Percentiles rank a stretch among this genome's conserved stretches.
phyloP scores from a whole-genome alignment of 495 filamentous ascomycete genomes.

The Usnea hakonensis region DNA sequence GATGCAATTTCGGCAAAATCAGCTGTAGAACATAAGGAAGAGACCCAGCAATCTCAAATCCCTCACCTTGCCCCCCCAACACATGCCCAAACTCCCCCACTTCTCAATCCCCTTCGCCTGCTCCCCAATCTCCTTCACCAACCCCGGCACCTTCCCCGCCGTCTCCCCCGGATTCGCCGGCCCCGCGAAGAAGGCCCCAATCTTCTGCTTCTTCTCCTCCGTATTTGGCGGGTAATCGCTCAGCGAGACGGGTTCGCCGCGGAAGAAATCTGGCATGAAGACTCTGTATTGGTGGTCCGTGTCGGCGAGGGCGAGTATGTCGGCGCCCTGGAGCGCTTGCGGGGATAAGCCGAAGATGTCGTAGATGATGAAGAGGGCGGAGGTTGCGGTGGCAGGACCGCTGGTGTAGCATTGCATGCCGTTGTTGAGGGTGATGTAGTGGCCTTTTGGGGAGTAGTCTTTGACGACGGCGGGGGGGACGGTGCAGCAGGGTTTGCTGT shows the following conservation, averaged over 20 bases:
- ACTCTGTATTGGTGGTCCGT: conserved; percentile 47
- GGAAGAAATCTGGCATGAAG: conserved; percentile 53
- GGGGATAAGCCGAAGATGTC: conserved; percentile 52
- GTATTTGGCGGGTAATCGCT: conserved; percentile 68
- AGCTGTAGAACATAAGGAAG: too few species aligned
- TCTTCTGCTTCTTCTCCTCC: conserved; percentile 66
- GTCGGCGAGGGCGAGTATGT: conserved; percentile 44
- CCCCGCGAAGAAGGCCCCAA: conserved; percentile 70
- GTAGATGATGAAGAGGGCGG: conserved; percentile 48
- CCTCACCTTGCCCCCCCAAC: conserved; percentile 87
- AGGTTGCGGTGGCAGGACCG: conserved; percentile 42
- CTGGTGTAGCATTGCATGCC: conserved; percentile 55
- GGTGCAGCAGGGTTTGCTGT: conserved; percentile 34
- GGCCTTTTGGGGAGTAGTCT: conserved; percentile 52
- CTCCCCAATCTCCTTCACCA: conserved; percentile 50
- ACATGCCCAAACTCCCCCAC: conserved; percentile 87
- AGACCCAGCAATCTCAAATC: too few species aligned
- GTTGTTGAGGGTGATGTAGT: conserved; percentile 49
- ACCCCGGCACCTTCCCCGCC: conserved; percentile 53
- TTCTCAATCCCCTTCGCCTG: conserved; percentile 49
- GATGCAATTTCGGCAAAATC: too few species aligned
- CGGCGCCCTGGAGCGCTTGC: conserved; percentile 51
- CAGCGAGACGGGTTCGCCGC: conserved; percentile 40
- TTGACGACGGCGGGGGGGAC: conserved; percentile 50
- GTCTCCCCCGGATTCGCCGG: conserved; percentile 56